These are phyloP conservation scores for Colletotrichum truncatum DNA, from an alignment of 2,329 filamentous ascomycete species.

Conservation along the genomic window DNA sequence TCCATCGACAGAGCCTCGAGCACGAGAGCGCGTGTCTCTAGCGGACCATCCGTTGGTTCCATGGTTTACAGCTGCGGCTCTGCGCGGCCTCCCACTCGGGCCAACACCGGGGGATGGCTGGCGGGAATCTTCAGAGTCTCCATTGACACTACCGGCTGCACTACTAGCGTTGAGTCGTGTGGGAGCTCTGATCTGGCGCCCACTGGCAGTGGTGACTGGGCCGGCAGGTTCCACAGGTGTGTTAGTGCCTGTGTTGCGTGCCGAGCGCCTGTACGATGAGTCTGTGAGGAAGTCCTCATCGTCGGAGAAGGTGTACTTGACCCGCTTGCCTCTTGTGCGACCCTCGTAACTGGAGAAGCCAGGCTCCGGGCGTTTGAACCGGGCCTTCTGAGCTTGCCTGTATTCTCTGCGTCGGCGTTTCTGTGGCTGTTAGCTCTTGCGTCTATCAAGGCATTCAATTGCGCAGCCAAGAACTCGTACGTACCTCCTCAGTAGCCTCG, in stretches of 20 bases:
- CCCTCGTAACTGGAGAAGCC: slow-evolving; percentile 96
- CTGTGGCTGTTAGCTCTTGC: slow-evolving; percentile 50
- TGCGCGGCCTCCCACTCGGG: slow-evolving; percentile 57
- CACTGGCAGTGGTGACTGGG: slow-evolving; percentile 80
- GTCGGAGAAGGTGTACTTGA: slow-evolving; percentile 95
- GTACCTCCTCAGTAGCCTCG: slow-evolving; percentile 89
- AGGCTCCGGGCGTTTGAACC: slow-evolving; percentile 86
- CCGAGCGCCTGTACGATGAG: slow-evolving; percentile 72
- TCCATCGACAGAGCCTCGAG: slow-evolving; percentile 59
- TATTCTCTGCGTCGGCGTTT: slow-evolving; percentile 96
- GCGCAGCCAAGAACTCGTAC: slow-evolving; percentile 16
- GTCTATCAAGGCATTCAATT: slow-evolving; percentile 12
- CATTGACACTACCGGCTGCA: slow-evolving; percentile 55
- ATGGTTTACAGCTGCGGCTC: slow-evolving; percentile 59
- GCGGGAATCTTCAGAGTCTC: slow-evolving; percentile 46
- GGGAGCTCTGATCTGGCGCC: slow-evolving; percentile 81
- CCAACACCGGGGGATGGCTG: slow-evolving; percentile 46
- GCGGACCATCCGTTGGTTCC: slow-evolving; percentile 58
- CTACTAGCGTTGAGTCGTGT: slow-evolving; percentile 69
- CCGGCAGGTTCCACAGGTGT: slow-evolving; percentile 75
- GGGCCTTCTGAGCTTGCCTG: slow-evolving; percentile 83
- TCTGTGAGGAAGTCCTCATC: slow-evolving; percentile 77
- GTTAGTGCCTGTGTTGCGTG: slow-evolving; percentile 77
- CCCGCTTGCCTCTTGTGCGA: slow-evolving; percentile 92
- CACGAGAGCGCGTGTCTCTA: slow-evolving; percentile 40